Evolutionary conservation across 495 filamentous ascomycete species (phyloP), one percentile per base, ranked within the genome.

Genomic region (Tuber brumale): DNA sequence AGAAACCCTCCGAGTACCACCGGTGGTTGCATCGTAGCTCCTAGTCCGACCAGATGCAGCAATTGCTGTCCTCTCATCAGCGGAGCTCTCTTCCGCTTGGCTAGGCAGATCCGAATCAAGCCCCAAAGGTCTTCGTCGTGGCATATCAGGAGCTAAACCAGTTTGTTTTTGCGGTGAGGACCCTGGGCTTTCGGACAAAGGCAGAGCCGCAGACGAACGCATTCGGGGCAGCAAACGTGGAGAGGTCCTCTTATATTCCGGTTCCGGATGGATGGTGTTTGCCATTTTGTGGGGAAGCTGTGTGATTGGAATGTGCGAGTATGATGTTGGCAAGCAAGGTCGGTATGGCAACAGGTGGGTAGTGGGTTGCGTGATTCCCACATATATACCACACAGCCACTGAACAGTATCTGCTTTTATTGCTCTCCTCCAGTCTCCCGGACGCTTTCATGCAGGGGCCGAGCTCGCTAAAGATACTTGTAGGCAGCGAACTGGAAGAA

Each of bases 21-120:
- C 16, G 57, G 57, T 16, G 1, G 78, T 80, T 72, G 78, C 73
- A 37, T 77, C 77, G 27, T 80, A 80, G 73, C 79, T 79, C 45
- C 78, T 74, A 19, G 78, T 66, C 35, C 79, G 76, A 45, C 73
- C 37, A 46, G 73, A 71, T 9, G 51, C 46, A 71, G 77, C 57
- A 80, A 80, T 72, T 35, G 43, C 78, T 69, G 78, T 80, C 31
- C 61, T 79, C 70, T 80, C 78, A 71, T 80, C 78, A 35, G 78
- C 73, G 61, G 70, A 43, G 70, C 77, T 80, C 46, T 66, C 57
- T 66, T 66, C 57, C 14, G 57, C 57, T 19, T 66, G 57, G 31
- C 27, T 31, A 35, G 57, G 27, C 57, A 14, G 12, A 66, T 27
- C 57, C 57, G 27, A 66, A 66, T 66, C 57, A 35, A 27, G 57